Conservation (phyloP, 306 rosid species). For the Quercus parvula region DNA sequence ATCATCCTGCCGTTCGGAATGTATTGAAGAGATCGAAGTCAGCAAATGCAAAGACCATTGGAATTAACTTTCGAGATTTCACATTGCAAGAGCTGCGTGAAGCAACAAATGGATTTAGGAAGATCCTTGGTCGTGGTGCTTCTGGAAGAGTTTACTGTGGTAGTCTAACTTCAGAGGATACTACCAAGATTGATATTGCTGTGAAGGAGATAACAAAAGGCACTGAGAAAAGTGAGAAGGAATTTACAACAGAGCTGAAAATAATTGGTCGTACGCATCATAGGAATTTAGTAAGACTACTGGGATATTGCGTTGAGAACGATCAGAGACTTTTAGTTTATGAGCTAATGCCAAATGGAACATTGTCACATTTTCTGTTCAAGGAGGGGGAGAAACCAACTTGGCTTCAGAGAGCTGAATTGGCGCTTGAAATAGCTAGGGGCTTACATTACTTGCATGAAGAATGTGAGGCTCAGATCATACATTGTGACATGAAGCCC, state of each 20-base stretch:
- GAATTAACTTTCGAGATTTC: conserved; percentile 39
- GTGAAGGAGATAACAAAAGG: conserved; percentile 34
- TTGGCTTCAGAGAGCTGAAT: no score
- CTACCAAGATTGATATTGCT: conserved; percentile 20
- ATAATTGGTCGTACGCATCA: conserved; percentile 38
- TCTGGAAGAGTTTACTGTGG: conserved; percentile 33
- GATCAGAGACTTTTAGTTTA: no score
- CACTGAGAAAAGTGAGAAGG: conserved; percentile 23
- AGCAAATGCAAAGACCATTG: conserved; percentile 7
- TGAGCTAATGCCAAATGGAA: no score
- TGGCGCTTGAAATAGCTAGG: no score
- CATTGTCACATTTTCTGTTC: no score
- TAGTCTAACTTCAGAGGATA: conserved; percentile 14
- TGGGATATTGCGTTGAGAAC: no score
- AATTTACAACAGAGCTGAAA: conserved; percentile 41
- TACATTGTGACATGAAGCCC: conserved; percentile 42
- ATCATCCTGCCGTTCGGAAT: conserved; percentile 22
- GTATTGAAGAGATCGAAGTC: conserved; percentile 9
- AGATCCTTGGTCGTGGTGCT: conserved; percentile 24
- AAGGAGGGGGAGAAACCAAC: no score
- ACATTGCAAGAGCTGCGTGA: conserved; percentile 34
- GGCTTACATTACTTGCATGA: conserved; percentile 4
- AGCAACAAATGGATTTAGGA: conserved; percentile 28
- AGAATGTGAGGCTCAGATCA: conserved; percentile 32
- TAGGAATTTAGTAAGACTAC: not conserved